A percentile compares a stretch with the other conserved stretches of the same genome.
Evolutionary conservation across 768 basidiomycete genomes (phyloP).

Genomic region (Leccinum truebloodii): DNA sequence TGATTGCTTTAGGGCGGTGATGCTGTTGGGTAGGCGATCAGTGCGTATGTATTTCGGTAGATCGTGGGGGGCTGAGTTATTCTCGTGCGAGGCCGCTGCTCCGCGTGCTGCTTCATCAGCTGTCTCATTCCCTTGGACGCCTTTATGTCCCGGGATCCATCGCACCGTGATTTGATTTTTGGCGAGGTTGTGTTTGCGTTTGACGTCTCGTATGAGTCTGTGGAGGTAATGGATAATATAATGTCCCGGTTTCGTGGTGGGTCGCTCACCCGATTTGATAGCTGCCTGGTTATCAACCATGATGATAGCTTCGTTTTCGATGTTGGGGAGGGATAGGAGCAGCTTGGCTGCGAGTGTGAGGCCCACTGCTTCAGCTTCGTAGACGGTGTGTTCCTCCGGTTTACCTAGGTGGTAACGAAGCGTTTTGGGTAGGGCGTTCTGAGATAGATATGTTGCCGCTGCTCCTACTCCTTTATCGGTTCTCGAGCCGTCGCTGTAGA

Average conservation of each 20-base stretch:
- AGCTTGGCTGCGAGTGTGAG: background rate
- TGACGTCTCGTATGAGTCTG: background rate
- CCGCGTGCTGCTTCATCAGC: background rate
- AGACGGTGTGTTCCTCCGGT: background rate
- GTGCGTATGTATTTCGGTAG: background rate
- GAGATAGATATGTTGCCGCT: background rate
- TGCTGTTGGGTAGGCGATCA: background rate
- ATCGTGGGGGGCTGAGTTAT: background rate
- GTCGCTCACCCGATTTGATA: background rate
- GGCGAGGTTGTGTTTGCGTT: too few species aligned
- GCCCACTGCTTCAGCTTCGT: background rate
- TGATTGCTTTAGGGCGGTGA: background rate
- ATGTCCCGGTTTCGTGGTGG: background rate
- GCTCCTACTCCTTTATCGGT: background rate
- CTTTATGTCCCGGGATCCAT: background rate
- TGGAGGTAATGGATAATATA: background rate
- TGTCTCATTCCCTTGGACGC: background rate
- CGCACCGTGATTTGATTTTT: background rate
- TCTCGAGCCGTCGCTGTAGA: background rate
- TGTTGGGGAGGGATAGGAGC: background rate
- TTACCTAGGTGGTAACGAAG: background rate
- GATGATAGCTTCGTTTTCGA: background rate
- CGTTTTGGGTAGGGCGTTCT: background rate
- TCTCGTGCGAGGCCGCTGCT: background rate
- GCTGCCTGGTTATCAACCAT: background rate